Evolutionary conservation across 75 land plant species (phyloP), one percentile per base, ranked within the genome.

Genomic region (Isoetes taiwanensis): DNA sequence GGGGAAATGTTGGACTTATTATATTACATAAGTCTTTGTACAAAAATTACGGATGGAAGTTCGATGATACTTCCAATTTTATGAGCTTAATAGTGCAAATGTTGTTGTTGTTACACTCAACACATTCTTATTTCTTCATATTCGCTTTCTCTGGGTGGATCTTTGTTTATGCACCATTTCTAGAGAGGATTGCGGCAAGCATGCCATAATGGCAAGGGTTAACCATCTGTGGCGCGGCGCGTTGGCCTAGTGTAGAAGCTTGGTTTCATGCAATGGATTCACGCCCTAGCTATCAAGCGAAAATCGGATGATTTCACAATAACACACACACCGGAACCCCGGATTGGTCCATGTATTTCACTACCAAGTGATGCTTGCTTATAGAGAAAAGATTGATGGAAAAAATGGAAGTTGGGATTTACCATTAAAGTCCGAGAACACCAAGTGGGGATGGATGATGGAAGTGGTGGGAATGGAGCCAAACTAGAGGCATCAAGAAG

Each of bases 361-460:
- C 57, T 57, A 11, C 38, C 52, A 1, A 54, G 11, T 14, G 72
- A 66, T 9, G 61, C 39, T n/a, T 14, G 67, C 72, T 33, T 70
- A 63, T 32, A 56, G 72, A 20, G 72, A 56, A 2, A 28, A 56
- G 25, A 57, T 70, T 30, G 19, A 70, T 38, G 72, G 72, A 19
- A 70, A 63, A 38, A 56, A 63, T 50, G 66, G 66, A 4, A 30
- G 52, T 10, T 70, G 72, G 72, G 67, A 63, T 26, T 30, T 70
- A 24, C 72, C 72, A 0, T 28, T 70, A 32, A 63, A 70, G 42
- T 61, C 40, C 2, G 67, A 70, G 40, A 30, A 31, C 16, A 70
- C 72, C n/a, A 66, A 66, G 1, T 70, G 72, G 72, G 72, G 72
- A 30, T n/a, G 41, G 72, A 70, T 38, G 72, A 70, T 56, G 72